Evolutionary conservation across 495 filamentous ascomycete genomes (phyloP), one percentile per base, ranked within the genome.

Genomic region (Friedmanniomyces simplex): DNA sequence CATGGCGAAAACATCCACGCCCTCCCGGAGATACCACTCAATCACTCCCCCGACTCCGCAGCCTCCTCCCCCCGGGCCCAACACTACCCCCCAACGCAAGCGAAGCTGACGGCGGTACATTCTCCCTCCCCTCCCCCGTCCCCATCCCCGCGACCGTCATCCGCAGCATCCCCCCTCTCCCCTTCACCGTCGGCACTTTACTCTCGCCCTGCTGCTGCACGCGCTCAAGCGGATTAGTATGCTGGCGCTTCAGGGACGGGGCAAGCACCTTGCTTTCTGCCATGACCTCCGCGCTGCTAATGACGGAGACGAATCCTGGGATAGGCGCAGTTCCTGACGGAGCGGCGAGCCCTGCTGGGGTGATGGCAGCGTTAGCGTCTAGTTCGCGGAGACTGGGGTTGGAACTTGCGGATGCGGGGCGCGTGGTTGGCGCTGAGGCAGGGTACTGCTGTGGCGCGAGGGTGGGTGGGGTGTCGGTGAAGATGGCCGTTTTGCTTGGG

Each of bases 401-500:
- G 22, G 32, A 46, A 54, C 55, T 58, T 58, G 51, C 42, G 16
- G 50, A 57, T 41, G 39, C 14, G 18, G 50, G 60, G 5, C 52
- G 66, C 7, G 36, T 50, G 21, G 52, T 25, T 26, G 49, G 59
- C 54, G 45, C 53, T 18, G 65, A 52, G 14, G 54, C 18, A 43
- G 36, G 52, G 45, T 47, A 52, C 42, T 16, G 58, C 0, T 39
- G 51, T 25, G 39, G 50, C 22, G 36, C 48, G 51, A 55, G 37
- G 58, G 41, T 36, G 47, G 36, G 62, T 49, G 54, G 58, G 55
- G 60, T 57, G 52, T 72, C 70, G 50, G 67, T 64, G 58, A 71
- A 71, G 58, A 72, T 51, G 20, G 48, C 47, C 18, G 64, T 60
- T 57, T 73, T 73, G 51, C 55, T 67, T 5, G 71, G 71, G 53